These are phyloP conservation scores for slime mould (Dictyostelium discoideum) DNA, from an alignment of 78 protist genomes.

Conservation along the genomic window dicty_2.7 NC_007089.4:4211001-4211500, in stretches of 20 bases:
- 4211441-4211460: slow-evolving; percentile 32
- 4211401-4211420: not conserved
- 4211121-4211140: not conserved
- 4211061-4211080: slow-evolving; percentile 23
- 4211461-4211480: not conserved
- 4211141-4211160: not conserved
- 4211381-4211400: slow-evolving; percentile 60
- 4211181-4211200: slow-evolving; percentile 28
- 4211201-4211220: slow-evolving; percentile 63
- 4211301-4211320: not conserved
- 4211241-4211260: slow-evolving; percentile 74
- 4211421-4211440: not conserved
- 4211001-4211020: not conserved
- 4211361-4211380: slow-evolving; percentile 32
- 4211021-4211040: not conserved
- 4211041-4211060: slow-evolving; percentile 37
- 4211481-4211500: slow-evolving; percentile 16
- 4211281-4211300: slow-evolving; percentile 49
- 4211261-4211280: slow-evolving; percentile 51
- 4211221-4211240: slow-evolving; percentile 10
- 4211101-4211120: slow-evolving; percentile 9
- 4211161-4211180: slow-evolving; percentile 43
- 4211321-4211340: not conserved
- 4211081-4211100: not conserved
- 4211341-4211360: slow-evolving; percentile 28